phyloP scores from a whole-genome alignment of 1,284 basidiomycete species.

The Somion occarium region DNA sequence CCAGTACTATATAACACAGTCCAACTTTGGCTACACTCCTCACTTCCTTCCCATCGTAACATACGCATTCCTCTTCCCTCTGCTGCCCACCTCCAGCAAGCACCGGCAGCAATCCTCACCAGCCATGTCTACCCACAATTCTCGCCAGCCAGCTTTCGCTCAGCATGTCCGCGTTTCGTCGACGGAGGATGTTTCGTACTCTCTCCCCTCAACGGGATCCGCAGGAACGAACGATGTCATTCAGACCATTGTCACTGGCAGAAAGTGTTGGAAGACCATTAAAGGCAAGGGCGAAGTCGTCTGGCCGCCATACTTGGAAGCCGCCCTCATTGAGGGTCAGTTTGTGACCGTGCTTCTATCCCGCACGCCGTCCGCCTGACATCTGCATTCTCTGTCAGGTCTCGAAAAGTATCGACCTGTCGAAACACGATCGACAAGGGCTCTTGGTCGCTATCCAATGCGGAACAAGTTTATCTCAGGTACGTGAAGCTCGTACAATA shows the following conservation, averaged over 20 bases:
- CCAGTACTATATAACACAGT: conserved; percentile 1
- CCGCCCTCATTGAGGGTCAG: conserved; percentile 66
- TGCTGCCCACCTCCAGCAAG: not conserved
- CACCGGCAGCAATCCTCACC: not conserved
- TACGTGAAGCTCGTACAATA: not conserved
- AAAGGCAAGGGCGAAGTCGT: conserved; percentile 64
- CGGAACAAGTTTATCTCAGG: conserved; percentile 68
- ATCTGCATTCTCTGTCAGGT: conserved; percentile 29
- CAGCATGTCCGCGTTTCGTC: conserved; percentile 30
- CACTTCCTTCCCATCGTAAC: conserved; percentile 1
- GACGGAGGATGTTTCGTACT: conserved; percentile 28
- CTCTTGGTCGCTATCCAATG: conserved; percentile 69
- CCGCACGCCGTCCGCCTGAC: conserved; percentile 3
- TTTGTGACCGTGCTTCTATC: conserved; percentile 6
- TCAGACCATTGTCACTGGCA: conserved; percentile 58
- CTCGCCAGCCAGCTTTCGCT: conserved; percentile 16
- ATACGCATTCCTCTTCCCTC: not conserved
- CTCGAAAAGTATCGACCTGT: conserved; percentile 68
- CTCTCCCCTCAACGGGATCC: conserved; percentile 19
- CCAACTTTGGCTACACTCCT: not conserved
- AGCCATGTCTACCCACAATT: conserved; percentile 12
- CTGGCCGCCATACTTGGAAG: conserved; percentile 74
- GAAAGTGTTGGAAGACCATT: conserved; percentile 72
- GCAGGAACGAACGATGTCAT: conserved; percentile 28
- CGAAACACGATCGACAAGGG: conserved; percentile 63